Base-by-base conservation (phyloP, 805 yeast genomes). In the Nakazawaea wickerhamii region DNA sequence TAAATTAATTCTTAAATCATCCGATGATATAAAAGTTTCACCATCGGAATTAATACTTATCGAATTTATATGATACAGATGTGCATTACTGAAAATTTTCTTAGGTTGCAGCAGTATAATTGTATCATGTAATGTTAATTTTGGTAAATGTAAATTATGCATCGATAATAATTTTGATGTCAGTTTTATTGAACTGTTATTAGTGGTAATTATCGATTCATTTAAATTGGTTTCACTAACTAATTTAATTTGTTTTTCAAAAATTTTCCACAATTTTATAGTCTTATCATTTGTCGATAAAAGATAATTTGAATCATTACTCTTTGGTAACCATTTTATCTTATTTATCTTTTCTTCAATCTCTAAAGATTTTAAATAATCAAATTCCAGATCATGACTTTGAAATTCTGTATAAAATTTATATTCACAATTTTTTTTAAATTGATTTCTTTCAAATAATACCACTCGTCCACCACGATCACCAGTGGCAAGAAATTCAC, bases 391-490 rank as follows among this genome's bases (percentile, higher is more conserved):
- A 64, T 93, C 99, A 65, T 93, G 99, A 59, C 89, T 78, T 70
- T 93, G 99, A 65, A 93, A 93, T 63, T 93, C 99, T 17, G 98
- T 93, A 58, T 86, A 83, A 65, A 93, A 93, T 57, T 88, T 80
- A 67, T 93, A 95, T 63, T 95, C 99, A 63, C 97, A 90, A 55
- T 75, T 83, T 63, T 80, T 78, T 56, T 79, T 79, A 51, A 67
- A 64, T 51, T 76, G 81, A 61, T 87, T 89, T 54, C 98, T 77
- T 63, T 93, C 98, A 63, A 93, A 93, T 41, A 93, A 65, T 13
- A 93, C 99, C 32, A 93, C 97, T 50, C 99, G 77, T 22, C 99
- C 99, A 42, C 99, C 99, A 58, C 90, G 81, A 67, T 93, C 99
- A 48, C 99, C 99, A 1, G 99, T 93, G 47, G 99, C 99, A 45